Conservation (phyloP, 495 filamentous ascomycete species). For the Annulohypoxylon stygium region DNA sequence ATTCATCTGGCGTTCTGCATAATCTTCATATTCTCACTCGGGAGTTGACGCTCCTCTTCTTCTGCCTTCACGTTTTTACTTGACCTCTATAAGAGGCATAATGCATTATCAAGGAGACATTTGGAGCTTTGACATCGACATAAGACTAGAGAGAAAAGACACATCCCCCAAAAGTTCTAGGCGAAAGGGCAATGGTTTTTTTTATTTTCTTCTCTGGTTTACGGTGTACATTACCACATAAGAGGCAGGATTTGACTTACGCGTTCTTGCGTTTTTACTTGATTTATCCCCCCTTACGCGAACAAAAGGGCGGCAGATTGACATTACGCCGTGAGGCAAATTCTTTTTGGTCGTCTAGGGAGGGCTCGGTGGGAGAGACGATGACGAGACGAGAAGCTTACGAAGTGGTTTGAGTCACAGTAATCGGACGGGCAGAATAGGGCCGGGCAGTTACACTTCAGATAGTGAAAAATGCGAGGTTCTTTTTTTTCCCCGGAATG, state of each 20-base stretch:
- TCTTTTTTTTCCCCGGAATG: not conserved
- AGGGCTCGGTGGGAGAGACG: not conserved
- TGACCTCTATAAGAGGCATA: slow-evolving; percentile 25
- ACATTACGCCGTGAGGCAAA: slow-evolving; percentile 12
- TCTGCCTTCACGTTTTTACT: slow-evolving; percentile 5
- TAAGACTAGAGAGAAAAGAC: slow-evolving; percentile 32
- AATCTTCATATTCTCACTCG: slow-evolving; percentile 12
- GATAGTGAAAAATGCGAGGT: slow-evolving; percentile 20
- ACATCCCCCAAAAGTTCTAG: slow-evolving; percentile 14
- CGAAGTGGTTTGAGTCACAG: slow-evolving; percentile 3
- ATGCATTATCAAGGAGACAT: slow-evolving; percentile 39
- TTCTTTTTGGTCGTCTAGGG: slow-evolving; percentile 10
- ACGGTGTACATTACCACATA: slow-evolving; percentile 18
- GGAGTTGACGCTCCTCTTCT: slow-evolving; percentile 22
- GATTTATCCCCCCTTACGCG: not conserved
- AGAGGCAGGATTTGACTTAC: slow-evolving; percentile 18
- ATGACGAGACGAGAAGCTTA: slow-evolving; percentile 21
- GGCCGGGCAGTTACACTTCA: not conserved
- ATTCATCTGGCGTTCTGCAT: slow-evolving; percentile 37
- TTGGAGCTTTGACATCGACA: slow-evolving; percentile 15
- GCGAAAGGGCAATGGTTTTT: not conserved
- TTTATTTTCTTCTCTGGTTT: slow-evolving; percentile 6
- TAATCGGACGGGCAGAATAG: slow-evolving; percentile 7
- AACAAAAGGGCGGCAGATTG: slow-evolving; percentile 28
- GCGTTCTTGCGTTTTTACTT: slow-evolving; percentile 1